Base-by-base conservation (phyloP, 2,329 filamentous ascomycete species). In the Colletotrichum destructivum region DNA sequence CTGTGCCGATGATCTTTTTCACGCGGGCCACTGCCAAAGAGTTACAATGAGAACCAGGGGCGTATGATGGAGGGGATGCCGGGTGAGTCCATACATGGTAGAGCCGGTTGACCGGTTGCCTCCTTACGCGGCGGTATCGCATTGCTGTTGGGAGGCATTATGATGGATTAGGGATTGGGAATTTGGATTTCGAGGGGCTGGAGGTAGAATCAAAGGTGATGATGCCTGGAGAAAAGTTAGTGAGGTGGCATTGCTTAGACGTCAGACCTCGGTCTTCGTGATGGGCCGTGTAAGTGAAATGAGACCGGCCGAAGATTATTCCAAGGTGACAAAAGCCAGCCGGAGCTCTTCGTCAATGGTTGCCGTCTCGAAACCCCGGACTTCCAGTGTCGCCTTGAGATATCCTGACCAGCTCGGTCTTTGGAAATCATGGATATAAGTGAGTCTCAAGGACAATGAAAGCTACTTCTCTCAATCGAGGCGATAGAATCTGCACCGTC, bases 1-100 rank as follows among this genome's bases (percentile, higher is more conserved):
- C 96, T 69, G 94, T 89, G 60, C 91, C 89, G 72, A 99, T 94
- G 80, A 99, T 98, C 84, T 97, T 98, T 84, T 98, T 98, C 71
- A 99, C 94, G 77, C 96, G 91, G 21, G 96, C 94, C 67, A 98
- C 96, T 98, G 74, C 23, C 49, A 62, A 61, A 71, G 42, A 71
- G 71, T 75, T 4, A 73, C 66, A 65, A 57, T 56, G 40, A 52
- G 51, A 21, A 1, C 13, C 26, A 18, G 4, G 4, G 15, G 26
- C 21, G 9, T 8, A 16, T 59, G 15, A 11, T 11, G 52, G 23
- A 64, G 56, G 56, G 61, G 75, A 69, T 2, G 15, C 8, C n/a
- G 23, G 51, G 42, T 23, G 40, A 35, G 35, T 52, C 62, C 93
- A 83, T 86, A 98, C 96, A 86, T 11, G 96, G 96, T 42, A 98